Conservation (phyloP, 2,329 filamentous ascomycete genomes). For the Hypoxylon sp. region DNA sequence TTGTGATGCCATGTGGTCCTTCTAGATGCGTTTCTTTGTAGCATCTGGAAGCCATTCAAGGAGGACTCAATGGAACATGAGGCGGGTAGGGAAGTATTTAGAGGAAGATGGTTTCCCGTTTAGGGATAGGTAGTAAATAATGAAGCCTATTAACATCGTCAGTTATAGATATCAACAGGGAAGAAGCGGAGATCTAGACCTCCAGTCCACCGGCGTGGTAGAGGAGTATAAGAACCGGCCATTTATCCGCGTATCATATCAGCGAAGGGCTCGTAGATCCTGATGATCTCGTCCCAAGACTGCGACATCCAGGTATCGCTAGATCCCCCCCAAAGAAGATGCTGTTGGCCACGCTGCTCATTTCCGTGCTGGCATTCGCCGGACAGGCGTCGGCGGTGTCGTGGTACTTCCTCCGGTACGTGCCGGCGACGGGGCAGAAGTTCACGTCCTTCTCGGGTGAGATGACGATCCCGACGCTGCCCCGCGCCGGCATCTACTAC, state of each 20-base stretch:
- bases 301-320: neutral
- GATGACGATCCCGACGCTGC: slow-evolving; percentile 44
- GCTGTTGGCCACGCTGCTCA: slow-evolving; percentile 28
- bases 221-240: slow-evolving; percentile 9
- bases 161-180: too few species aligned
- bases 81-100: neutral
- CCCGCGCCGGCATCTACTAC: slow-evolving; percentile 49
- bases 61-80: neutral
- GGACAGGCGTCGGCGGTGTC: slow-evolving; percentile 42
- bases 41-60: neutral
- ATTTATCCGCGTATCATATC: slow-evolving; percentile 18
- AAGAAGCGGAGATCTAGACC: slow-evolving; percentile 8
- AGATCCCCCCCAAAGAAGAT: too few species aligned
- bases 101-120: neutral
- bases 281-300: neutral
- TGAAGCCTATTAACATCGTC: too few species aligned
- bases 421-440: slow-evolving; percentile 45
- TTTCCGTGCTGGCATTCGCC: slow-evolving; percentile 39
- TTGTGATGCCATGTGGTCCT: neutral
- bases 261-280: neutral
- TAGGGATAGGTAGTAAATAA: too few species aligned
- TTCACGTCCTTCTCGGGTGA: slow-evolving; percentile 46
- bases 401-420: slow-evolving; percentile 49
- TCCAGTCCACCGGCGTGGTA: neutral
- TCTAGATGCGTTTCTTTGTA: neutral